Conservation (phyloP, 805 yeast genomes). For the Schwanniomyces vanrijiae region DNA sequence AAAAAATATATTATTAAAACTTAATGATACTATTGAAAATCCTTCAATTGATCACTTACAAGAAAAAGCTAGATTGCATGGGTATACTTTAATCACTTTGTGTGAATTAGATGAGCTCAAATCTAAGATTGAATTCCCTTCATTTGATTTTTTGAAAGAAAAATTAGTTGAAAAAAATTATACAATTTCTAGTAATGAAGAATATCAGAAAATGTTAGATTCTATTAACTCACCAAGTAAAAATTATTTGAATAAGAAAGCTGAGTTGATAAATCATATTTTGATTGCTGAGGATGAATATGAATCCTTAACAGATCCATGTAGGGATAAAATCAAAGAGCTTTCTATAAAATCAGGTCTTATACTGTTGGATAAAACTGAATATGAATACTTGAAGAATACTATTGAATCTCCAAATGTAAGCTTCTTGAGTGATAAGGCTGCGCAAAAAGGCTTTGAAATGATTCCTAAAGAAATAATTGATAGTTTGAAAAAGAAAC, state of each 20-base stretch:
- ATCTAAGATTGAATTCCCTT: conserved; percentile 12
- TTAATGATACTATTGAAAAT: conserved; percentile 14
- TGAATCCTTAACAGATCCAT: conserved; percentile 8
- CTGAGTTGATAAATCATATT: conserved; percentile 9
- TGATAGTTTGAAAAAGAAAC: conserved; percentile 8
- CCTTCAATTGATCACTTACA: conserved; percentile 25
- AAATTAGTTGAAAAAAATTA: conserved; percentile 15
- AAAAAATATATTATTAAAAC: conserved; percentile 12
- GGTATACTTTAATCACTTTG: conserved; percentile 6
- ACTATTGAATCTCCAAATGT: conserved; percentile 13
- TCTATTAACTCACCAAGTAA: conserved; percentile 18
- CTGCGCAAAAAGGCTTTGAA: conserved; percentile 14
- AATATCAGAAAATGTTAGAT: conserved; percentile 6
- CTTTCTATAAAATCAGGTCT: conserved; percentile 18
- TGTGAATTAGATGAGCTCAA: conserved; percentile 2
- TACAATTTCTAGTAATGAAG: conserved; percentile 11
- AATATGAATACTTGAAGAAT: conserved; percentile 9
- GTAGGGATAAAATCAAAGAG: conserved; percentile 10
- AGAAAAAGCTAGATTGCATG: conserved; percentile 17
- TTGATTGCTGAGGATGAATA: conserved; percentile 10
- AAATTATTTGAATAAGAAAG: conserved; percentile 23
- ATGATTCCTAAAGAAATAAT: conserved; percentile 12
- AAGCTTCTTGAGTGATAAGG: conserved; percentile 22
- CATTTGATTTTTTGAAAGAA: conserved; percentile 3
- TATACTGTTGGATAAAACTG: conserved; percentile 10